Conservation (phyloP, 2,329 filamentous ascomycete species). For the Calonectria pteridis region DNA sequence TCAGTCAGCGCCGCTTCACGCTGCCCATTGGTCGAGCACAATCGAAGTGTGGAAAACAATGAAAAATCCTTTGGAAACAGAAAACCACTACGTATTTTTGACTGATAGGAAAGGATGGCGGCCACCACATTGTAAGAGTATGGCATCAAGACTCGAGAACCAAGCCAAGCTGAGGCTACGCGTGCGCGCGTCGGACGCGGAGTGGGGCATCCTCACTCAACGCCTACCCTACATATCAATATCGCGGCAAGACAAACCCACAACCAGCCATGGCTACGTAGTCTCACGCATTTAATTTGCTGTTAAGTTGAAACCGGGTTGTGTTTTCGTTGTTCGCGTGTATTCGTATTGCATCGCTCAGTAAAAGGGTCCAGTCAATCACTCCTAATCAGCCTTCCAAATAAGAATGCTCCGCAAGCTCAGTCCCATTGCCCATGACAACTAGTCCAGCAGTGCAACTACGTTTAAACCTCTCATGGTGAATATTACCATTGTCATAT, state of each 20-base stretch:
- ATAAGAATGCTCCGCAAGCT: background rate
- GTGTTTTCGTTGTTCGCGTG: rapidly evolving
- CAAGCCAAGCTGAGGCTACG: background rate
- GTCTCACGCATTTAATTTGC: background rate
- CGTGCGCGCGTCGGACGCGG: background rate
- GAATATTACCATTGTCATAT: background rate
- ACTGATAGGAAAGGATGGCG: background rate
- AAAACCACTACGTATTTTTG: no score
- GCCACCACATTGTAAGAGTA: background rate
- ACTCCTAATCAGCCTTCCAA: background rate
- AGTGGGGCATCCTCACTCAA: background rate
- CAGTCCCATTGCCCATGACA: background rate
- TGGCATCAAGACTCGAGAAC: background rate
- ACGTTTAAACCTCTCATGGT: background rate
- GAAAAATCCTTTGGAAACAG: no score
- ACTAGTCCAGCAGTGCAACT: background rate
- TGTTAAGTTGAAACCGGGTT: background rate
- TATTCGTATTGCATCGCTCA: background rate
- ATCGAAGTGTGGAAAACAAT: no score
- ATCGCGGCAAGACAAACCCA: background rate
- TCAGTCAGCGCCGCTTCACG: no score
- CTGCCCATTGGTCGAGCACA: no score
- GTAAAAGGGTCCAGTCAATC: background rate
- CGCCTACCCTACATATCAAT: background rate
- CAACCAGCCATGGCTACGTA: background rate